Evolutionary conservation across 345 rosid species (phyloP), one percentile per base, ranked within the genome.

Genomic region (Diplotaxis tenuifolia): DNA sequence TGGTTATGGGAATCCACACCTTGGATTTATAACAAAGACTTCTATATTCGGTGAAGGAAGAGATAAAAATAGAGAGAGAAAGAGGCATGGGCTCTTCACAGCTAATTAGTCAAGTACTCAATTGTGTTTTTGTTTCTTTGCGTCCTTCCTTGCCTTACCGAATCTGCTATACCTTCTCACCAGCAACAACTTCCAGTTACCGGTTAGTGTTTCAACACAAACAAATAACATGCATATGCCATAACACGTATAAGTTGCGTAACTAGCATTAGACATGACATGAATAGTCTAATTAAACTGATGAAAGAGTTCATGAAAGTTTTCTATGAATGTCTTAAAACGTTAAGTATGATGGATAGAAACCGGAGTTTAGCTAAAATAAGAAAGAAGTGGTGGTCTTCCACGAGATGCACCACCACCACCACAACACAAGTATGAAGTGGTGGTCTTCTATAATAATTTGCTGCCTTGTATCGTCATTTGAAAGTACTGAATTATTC

Each of bases 81-180:
- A 36, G 9, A 22, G 21, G 16, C 53, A 47, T 21, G 31, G 14
- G 29, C n/a, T 68, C 53, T 68, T 54, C 54, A 36, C 23, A 34
- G 12, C 15, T 54, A 45, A n/a, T n/a, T n/a, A 28, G 47, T 36
- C 72, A 55, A 15, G 29, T 22, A 29, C 11, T 68, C 25, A 54
- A n/a, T 38, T 36, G 63, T 36, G 72, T 2, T 69, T 40, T 22
- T 69, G 28, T 25, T 56, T 67, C 20, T 68, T 68, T 21, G 53
- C 38, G 29, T 12, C 38, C 12, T 68, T 6, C 64, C 60, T 56
- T 68, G 63, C 54, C 63, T 4, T 23, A 23, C 38, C 25, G 54
- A 15, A 36, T 56, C 63, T 29, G 49, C 61, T 19, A 4, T 50
- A 10, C 28, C 60, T 52, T 52, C 49, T 67, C 20, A 12, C 31